Percentiles rank a stretch among this genome's conserved stretches.
phyloP scores from a whole-genome alignment of 2,329 filamentous ascomycete species.

The Seiridium cupressi region DNA sequence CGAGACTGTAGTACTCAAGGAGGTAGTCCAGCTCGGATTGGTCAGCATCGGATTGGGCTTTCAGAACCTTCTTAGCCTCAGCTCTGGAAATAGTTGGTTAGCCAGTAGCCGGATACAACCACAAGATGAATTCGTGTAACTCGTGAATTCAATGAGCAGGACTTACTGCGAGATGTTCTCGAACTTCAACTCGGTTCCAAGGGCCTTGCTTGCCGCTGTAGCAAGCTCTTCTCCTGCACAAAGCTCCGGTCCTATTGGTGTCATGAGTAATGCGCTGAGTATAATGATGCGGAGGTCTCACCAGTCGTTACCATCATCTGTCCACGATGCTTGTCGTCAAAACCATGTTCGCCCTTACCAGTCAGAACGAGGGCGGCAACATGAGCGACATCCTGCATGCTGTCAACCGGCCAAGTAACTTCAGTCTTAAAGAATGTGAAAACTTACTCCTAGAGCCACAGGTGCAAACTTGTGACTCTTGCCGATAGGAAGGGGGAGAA shows the following conservation, averaged over 20 bases:
- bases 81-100: slow-evolving; percentile 11
- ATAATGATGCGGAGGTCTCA: slow-evolving; percentile 13
- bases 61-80: slow-evolving; percentile 31
- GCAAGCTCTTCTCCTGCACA: slow-evolving; percentile 45
- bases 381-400: slow-evolving; percentile 41
- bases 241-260: slow-evolving; percentile 40
- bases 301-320: slow-evolving; percentile 51
- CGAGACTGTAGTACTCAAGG: slow-evolving; percentile 51
- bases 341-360: slow-evolving; percentile 46
- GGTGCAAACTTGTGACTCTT: slow-evolving; percentile 47
- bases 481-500: slow-evolving; percentile 45
- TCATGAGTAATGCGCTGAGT: neutral
- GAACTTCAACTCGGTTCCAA: slow-evolving; percentile 41
- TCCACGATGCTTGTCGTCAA: slow-evolving; percentile 48
- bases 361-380: slow-evolving; percentile 46
- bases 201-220: slow-evolving; percentile 38
- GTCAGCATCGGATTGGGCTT: slow-evolving; percentile 31
- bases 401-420: neutral
- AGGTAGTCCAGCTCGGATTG: slow-evolving; percentile 43
- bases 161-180: slow-evolving; percentile 39
- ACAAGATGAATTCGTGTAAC: too few relatives aligned
- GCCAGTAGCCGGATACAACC: too few relatives aligned
- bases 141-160: too few relatives aligned
- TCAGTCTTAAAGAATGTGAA: neutral
- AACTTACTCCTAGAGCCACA: slow-evolving; percentile 42